Percentiles rank a stretch among this genome's conserved stretches.
These are phyloP conservation scores for Calonectria pseudoturangicola DNA, from an alignment of 2,329 filamentous ascomycete genomes.

Conservation along the genomic window DNA sequence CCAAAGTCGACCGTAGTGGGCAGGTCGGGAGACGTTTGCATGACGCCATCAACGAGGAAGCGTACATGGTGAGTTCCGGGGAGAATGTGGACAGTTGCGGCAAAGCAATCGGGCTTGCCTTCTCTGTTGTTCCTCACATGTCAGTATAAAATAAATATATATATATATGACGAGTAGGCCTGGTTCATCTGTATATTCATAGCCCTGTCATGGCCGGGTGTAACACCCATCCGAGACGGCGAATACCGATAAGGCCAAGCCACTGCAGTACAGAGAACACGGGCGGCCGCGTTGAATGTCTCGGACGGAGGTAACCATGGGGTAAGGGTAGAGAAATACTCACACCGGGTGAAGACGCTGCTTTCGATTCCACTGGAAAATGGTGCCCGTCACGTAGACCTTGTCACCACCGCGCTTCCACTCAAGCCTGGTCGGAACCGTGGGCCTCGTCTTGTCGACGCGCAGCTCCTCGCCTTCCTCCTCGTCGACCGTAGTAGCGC, in stretches of 20 bases:
- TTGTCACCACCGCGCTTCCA: constrained; percentile 91
- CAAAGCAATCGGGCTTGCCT: constrained; percentile 78
- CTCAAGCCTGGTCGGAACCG: constrained; percentile 89
- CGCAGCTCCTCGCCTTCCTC: constrained; percentile 86
- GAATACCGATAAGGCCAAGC: constrained; percentile 43
- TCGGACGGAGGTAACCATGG: constrained; percentile 42
- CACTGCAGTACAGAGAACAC: constrained; percentile 53
- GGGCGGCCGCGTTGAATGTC: constrained; percentile 48
- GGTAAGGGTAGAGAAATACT: constrained; percentile 62
- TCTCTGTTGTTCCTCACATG: constrained; percentile 62
- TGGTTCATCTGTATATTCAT: constrained; percentile 12
- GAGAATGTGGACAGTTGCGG: constrained; percentile 86
- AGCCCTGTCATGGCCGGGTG: constrained; percentile 33
- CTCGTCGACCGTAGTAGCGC: constrained; percentile 82
- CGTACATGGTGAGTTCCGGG: constrained; percentile 97
- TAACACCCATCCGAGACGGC: constrained; percentile 49
- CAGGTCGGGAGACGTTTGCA: constrained; percentile 89
- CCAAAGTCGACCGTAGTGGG: constrained; percentile 98
- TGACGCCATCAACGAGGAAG: constrained; percentile 95
- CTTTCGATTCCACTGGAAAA: constrained; percentile 98
- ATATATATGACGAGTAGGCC: constrained; percentile 23
- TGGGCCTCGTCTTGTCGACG: constrained; percentile 83
- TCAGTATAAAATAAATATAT: constrained; percentile 42
- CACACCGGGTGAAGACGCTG: constrained; percentile 90
- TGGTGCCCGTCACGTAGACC: constrained; percentile 97